These are phyloP conservation scores for Podila minutissima DNA, from an alignment of 192 early-diverging fungal genomes.

Conservation along the genomic window DNA sequence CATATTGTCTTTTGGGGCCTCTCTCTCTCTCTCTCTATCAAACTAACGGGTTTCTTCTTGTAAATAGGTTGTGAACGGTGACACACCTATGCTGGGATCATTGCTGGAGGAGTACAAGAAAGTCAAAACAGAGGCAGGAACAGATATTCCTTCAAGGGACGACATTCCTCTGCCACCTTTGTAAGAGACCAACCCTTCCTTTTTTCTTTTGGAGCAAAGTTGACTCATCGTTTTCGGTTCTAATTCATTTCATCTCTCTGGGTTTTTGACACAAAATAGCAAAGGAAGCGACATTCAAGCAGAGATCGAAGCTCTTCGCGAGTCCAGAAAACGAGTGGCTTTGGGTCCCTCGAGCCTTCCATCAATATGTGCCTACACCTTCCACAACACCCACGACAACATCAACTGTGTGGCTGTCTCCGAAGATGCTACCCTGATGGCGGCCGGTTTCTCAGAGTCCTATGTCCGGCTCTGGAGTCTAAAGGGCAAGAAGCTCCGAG, in stretches of 20 bases:
- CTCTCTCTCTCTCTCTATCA: not conserved
- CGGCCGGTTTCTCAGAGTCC: slow-evolving; percentile 95
- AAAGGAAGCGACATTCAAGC: slow-evolving; percentile 83
- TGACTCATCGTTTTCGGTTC: not conserved
- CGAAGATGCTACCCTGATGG: slow-evolving; percentile 83
- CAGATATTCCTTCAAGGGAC: slow-evolving; percentile 67
- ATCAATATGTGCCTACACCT: slow-evolving; percentile 94
- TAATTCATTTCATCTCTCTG: not conserved
- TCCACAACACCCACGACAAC: slow-evolving; percentile 92
- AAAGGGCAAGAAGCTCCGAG: slow-evolving; percentile 75
- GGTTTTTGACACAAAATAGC: slow-evolving; percentile 45
- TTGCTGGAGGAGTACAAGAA: slow-evolving; percentile 66
- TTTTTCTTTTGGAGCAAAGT: not conserved
- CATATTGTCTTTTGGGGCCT: not conserved
- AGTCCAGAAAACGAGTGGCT: slow-evolving; percentile 77
- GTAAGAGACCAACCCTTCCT: slow-evolving; percentile 49
- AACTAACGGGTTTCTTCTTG: not conserved
- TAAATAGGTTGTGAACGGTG: slow-evolving; percentile 34
- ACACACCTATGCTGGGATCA: slow-evolving; percentile 31
- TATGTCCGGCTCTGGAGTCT: slow-evolving; percentile 94
- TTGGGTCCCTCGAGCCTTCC: slow-evolving; percentile 77
- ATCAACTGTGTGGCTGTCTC: slow-evolving; percentile 88
- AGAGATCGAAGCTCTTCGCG: slow-evolving; percentile 81
- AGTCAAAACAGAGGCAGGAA: slow-evolving; percentile 69
- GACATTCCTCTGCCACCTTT: slow-evolving; percentile 76